These are phyloP conservation scores for Trypanosoma conorhini DNA, from an alignment of 208 protist genomes.

Conservation along the genomic window DNA sequence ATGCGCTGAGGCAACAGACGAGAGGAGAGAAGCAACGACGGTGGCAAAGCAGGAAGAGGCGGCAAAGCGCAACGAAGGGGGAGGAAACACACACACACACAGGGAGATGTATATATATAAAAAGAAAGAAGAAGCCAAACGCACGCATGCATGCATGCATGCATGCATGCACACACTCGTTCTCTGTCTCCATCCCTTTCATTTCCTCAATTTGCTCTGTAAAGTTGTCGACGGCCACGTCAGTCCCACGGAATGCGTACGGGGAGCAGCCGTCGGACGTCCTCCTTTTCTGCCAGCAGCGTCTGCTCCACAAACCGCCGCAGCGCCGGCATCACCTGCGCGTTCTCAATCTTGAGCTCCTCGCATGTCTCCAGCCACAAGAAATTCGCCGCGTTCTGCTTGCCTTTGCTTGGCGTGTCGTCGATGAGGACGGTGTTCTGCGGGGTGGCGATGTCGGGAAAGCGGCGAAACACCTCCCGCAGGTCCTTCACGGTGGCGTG, in stretches of 20 bases:
- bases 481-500: conserved; percentile 89
- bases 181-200: conserved; percentile 2
- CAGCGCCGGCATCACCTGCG: conserved; percentile 49
- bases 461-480: conserved; percentile 52
- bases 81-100: too few species aligned
- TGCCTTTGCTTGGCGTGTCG: conserved; percentile 87
- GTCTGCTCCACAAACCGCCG: conserved; percentile 68
- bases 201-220: conserved; percentile 8
- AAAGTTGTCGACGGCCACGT: background rate
- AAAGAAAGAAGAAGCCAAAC: too few species aligned
- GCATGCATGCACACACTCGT: background rate
- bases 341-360: conserved; percentile 46
- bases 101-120: background rate
- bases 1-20: background rate
- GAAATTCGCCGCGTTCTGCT: conserved; percentile 75
- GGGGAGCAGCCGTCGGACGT: conserved; percentile 81
- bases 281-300: conserved; percentile 46
- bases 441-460: conserved; percentile 59
- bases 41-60: conserved; percentile 5
- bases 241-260: conserved; percentile 51
- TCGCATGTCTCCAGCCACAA: conserved; percentile 82
- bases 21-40: background rate
- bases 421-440: conserved; percentile 85
- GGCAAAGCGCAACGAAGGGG: conserved; percentile 1
- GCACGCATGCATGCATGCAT: background rate